phyloP scores from a whole-genome alignment of 192 early-diverging fungal genomes.

The Mortierella hygrophila region DNA sequence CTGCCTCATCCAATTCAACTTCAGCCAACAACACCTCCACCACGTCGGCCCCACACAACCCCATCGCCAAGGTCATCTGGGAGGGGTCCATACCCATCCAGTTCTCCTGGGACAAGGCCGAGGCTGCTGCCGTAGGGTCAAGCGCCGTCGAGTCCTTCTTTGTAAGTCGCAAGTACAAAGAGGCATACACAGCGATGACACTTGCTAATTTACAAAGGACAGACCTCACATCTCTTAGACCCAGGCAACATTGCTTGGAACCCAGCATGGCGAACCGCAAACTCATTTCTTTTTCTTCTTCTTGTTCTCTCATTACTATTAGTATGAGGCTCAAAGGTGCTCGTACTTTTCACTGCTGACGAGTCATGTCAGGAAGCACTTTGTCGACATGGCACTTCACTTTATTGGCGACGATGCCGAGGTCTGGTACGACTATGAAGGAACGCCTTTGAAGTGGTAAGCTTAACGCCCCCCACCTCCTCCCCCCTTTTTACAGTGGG shows the following conservation, averaged over 20 bases:
- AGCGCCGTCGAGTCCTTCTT: conserved; percentile 53
- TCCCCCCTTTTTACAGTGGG: neutral
- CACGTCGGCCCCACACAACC: conserved; percentile 56
- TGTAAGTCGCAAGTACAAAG: conserved; percentile 19
- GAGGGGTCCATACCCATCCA: conserved; percentile 62
- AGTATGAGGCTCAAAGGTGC: conserved; percentile 69
- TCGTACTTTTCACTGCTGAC: conserved; percentile 73
- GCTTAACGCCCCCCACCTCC: neutral
- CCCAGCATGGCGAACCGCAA: neutral
- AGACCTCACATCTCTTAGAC: neutral
- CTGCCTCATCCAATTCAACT: conserved; percentile 25
- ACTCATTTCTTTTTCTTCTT: neutral
- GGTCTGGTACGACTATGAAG: conserved; percentile 82
- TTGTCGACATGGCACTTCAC: conserved; percentile 58
- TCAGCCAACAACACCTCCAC: conserved; percentile 5
- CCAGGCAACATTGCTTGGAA: no score
- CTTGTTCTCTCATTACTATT: neutral
- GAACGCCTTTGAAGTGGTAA: conserved; percentile 84
- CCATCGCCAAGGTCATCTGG: conserved; percentile 61
- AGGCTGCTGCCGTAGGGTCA: conserved; percentile 51
- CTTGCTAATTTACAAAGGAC: neutral
- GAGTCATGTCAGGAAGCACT: conserved; percentile 62
- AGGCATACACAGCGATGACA: neutral
- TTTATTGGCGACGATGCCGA: conserved; percentile 64
- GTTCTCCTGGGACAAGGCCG: conserved; percentile 55